Conservation (phyloP, 179 eudicot genomes). For the Vitellaria paradoxa region DNA sequence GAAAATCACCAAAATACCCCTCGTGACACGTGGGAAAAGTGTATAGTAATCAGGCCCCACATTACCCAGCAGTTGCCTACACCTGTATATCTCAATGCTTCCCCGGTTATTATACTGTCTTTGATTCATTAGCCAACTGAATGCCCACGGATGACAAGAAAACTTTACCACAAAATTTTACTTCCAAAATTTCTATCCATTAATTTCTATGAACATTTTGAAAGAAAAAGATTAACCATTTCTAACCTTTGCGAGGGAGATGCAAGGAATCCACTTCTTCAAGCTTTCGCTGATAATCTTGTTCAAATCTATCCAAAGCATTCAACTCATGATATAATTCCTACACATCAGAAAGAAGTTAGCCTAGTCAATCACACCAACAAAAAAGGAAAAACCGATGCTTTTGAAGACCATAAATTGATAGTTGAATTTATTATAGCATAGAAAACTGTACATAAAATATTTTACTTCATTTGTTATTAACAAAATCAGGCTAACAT, state of each 20-base stretch:
- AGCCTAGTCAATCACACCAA: neutral
- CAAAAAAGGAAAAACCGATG: neutral
- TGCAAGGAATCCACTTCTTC: constrained; percentile 81
- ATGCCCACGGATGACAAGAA: neutral
- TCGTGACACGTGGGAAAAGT: too few relatives aligned
- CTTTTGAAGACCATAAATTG: neutral
- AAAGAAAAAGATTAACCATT: constrained; percentile 3
- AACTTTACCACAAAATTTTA: neutral
- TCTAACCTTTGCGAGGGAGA: constrained; percentile 82
- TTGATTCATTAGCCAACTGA: neutral
- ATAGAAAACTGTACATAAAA: too few relatives aligned
- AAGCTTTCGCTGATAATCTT: constrained; percentile 70
- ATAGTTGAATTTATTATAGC: too few relatives aligned
- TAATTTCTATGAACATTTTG: neutral
- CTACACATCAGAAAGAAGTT: constrained; percentile 37
- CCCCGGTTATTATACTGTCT: neutral
- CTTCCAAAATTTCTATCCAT: neutral
- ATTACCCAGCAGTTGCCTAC: too few relatives aligned
- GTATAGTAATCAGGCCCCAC: too few relatives aligned
- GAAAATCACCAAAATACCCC: too few relatives aligned
- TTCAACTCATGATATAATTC: constrained; percentile 92
- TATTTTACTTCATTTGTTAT: too few relatives aligned
- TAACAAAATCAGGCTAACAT: too few relatives aligned
- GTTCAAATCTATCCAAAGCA: constrained; percentile 87
- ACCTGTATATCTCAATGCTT: neutral